Evolutionary conservation across 345 rosid species (phyloP), one percentile per base, ranked within the genome.

Genomic region (Mercurialis annua): DNA sequence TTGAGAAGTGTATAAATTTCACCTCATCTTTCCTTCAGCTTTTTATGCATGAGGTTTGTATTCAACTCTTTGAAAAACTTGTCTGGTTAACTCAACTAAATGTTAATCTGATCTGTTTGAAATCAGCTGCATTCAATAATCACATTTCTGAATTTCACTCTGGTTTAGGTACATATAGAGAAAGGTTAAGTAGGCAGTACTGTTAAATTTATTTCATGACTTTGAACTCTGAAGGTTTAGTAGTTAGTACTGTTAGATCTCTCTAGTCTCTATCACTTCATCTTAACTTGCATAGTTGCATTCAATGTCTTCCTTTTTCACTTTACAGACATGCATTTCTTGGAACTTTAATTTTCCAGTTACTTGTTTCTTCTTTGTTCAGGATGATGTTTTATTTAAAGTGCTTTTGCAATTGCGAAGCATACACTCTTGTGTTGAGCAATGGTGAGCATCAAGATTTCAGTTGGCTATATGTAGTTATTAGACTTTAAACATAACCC

Each of bases 331-430:
- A 17, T 59, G 18, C 43, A 40, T 48, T 33, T 31, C 52, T 52
- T 65, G 56, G 24, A 56, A 10, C 21, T 69, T 69, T 38, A 27
- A 51, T 62, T 7, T 12, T 71, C 67, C 66, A 62, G 54, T 66
- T 14, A 62, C 61, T 77, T 62, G 14, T 64, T 63, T 10, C 59
- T 48, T 62, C 9, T 36, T 65, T 69, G 12, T 81, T 71, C 70
- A 92, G 98, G 98, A 90, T 66, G 97, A 90, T 70, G n/a, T 86
- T 26, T 76, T 92, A 72, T 90, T 92, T 76, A 83, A 83, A 74
- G 78, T 92, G 78, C 97, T 92, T 44, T 68, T 90, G 76, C 86
- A 81, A 73, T 68, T 92, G 73, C 82, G 84, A 62, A 75, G 66
- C 47, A 52, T 82, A 60, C 84, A 85, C 24, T 79, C 68, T 55